These are phyloP conservation scores for Magnaporthiopsis incrustans DNA, from an alignment of 2,329 filamentous ascomycete species.

Conservation along the genomic window DNA sequence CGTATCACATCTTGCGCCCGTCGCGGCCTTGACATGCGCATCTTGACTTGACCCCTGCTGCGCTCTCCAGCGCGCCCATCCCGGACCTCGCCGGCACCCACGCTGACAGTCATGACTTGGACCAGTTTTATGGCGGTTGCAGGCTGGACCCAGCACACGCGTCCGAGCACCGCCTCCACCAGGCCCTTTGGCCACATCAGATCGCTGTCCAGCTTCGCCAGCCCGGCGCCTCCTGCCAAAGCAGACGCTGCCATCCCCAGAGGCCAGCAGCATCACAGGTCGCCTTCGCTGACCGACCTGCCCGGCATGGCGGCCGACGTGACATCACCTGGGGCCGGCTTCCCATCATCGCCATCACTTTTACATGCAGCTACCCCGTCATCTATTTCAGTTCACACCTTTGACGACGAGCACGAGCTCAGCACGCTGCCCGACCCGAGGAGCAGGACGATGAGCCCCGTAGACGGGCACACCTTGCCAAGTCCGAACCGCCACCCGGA, in stretches of 20 bases:
- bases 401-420: slow-evolving; percentile 51
- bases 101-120: slow-evolving; percentile 9
- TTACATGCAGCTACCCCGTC: background rate
- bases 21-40: background rate
- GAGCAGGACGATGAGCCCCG: slow-evolving; percentile 41
- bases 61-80: background rate
- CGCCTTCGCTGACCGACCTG: slow-evolving; percentile 28
- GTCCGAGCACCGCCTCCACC: slow-evolving; percentile 22
- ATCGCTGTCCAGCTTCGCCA: slow-evolving; percentile 42
- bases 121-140: slow-evolving; percentile 45
- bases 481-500: slow-evolving; percentile 41
- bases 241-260: slow-evolving; percentile 27
- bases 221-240: slow-evolving; percentile 26
- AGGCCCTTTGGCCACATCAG: slow-evolving; percentile 39
- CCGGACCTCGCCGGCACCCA: slow-evolving; percentile 1
- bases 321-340: slow-evolving; percentile 15
- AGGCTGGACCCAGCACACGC: slow-evolving; percentile 41
- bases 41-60: background rate
- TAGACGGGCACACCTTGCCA: slow-evolving; percentile 24
- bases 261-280: slow-evolving; percentile 15
- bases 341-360: slow-evolving; percentile 9
- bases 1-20: background rate
- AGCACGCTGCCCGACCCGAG: slow-evolving; percentile 62
- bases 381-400: slow-evolving; percentile 23
- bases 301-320: slow-evolving; percentile 27